These are phyloP conservation scores for Trichosanthes cucumerina DNA, from an alignment of 306 rosid species.

Conservation along the genomic window DNA sequence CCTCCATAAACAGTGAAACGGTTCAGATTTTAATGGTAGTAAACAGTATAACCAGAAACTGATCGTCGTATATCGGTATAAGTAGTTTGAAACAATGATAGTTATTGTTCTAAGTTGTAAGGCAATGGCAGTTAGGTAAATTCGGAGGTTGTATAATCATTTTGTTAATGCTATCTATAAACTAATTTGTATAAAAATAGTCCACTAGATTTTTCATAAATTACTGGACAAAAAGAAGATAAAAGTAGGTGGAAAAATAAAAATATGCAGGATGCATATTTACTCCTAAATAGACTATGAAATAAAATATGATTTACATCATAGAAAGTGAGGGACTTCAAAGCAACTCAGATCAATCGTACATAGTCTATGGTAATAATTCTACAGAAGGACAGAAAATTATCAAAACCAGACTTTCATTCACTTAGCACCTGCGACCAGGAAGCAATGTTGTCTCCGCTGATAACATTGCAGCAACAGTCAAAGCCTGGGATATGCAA, in stretches of 20 bases:
- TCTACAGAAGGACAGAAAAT: background rate
- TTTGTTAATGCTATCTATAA: background rate
- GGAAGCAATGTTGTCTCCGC: constrained; percentile 77
- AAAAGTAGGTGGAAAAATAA: background rate
- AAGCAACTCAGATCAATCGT: background rate
- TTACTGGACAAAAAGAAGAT: background rate
- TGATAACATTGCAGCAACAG: constrained; percentile 85
- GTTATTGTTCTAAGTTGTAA: background rate
- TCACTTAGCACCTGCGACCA: constrained; percentile 53
- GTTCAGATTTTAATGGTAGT: background rate
- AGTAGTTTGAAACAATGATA: background rate
- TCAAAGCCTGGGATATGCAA: constrained; percentile 85
- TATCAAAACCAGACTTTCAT: background rate
- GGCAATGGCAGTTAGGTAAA: background rate
- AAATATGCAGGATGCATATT: background rate
- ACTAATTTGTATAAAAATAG: background rate
- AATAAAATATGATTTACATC: background rate
- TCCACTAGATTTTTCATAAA: background rate
- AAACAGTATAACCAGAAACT: background rate
- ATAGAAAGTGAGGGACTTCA: background rate
- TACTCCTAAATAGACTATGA: background rate
- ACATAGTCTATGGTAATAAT: background rate
- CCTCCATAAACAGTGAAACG: background rate
- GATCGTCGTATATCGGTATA: background rate
- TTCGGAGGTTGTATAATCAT: background rate